Evolutionary conservation across 1,284 basidiomycete species (phyloP), one percentile per base, ranked within the genome.

Genomic region (Somion occarium): DNA sequence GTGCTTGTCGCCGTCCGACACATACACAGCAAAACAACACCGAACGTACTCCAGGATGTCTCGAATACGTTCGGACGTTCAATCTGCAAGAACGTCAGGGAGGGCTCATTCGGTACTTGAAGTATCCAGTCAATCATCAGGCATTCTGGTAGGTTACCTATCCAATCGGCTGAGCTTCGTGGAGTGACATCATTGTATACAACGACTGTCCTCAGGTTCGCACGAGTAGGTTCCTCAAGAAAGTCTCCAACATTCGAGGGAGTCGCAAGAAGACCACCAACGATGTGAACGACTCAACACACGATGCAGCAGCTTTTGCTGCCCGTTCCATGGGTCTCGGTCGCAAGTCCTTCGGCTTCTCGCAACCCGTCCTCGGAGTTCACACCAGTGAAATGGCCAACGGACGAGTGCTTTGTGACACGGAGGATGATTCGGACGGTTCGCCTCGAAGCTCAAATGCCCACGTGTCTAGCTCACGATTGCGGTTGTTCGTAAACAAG

Each of bases 161-260:
- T 15, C 15, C 30, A 34, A 34, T 7, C 15, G 15, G 30, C 30
- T 15, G 30, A 7, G 15, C 15, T 7, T 15, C 15, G 30, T 15
- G 15, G 7, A 34, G 15, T 7, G 15, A 7, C 30, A 34, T 34
- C 30, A 15, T 34, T 34, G 7, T 34, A 7, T 15, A 7, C 30
- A 34, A 34, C 30, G 7, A 34, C 30, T 27, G 5, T 49, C 24
- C 26, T 11, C 47, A 64, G 61, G 38, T 59, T 11, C 57, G 57
- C 46, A 60, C 62, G 24, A 61, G 59, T 50, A 58, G 59, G 37
- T 57, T 65, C 37, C 42, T 64, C 37, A 64, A 61, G 54, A 64
- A 60, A 43, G 56, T 64, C 13, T 59, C 63, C 25, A 51, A 54
- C 5, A 23, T 64, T 18, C 60, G 59, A 26, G 41, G 48, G 18